A percentile compares a stretch with the other conserved stretches of the same genome.
Evolutionary conservation across 2,329 filamentous ascomycete species (phyloP).

Genomic region (Trichoderma koningii): DNA sequence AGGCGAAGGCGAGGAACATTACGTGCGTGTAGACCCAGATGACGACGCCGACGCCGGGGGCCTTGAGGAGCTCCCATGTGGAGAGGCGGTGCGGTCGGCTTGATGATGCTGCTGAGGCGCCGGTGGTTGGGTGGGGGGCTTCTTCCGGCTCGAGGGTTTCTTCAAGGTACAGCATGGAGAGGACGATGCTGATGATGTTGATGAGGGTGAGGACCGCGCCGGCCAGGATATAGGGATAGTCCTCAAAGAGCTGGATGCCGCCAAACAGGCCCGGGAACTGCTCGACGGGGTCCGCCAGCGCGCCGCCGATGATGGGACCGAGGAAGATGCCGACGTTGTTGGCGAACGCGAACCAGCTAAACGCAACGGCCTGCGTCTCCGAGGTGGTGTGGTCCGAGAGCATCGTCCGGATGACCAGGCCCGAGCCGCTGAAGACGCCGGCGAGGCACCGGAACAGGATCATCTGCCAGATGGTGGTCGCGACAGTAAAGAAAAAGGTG

Average conservation of each 20-base stretch:
- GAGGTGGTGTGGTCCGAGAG: slow-evolving; percentile 70
- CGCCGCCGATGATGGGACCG: slow-evolving; percentile 70
- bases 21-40: slow-evolving; percentile 66
- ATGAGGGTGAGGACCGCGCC: slow-evolving; percentile 61
- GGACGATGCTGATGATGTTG: slow-evolving; percentile 38
- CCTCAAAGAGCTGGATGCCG: slow-evolving; percentile 47
- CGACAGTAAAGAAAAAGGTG: slow-evolving; percentile 68
- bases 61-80: slow-evolving; percentile 52
- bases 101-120: not conserved
- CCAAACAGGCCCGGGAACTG: slow-evolving; percentile 62
- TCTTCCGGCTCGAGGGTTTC: slow-evolving; percentile 54
- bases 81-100: slow-evolving; percentile 26
- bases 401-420: slow-evolving; percentile 77
- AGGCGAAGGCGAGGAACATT: slow-evolving; percentile 69
- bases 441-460: slow-evolving; percentile 69
- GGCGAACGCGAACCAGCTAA: slow-evolving; percentile 75
- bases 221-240: slow-evolving; percentile 57
- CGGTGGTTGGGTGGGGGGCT: slow-evolving; percentile 15
- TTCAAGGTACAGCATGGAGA: slow-evolving; percentile 59
- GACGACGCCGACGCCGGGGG: slow-evolving; percentile 66
- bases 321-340: slow-evolving; percentile 74
- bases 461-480: slow-evolving; percentile 71
- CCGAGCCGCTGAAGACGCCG: slow-evolving; percentile 72
- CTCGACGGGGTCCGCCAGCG: slow-evolving; percentile 65
- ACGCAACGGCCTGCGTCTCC: slow-evolving; percentile 70